Percentiles rank a stretch among this genome's conserved stretches.
Conservation (phyloP, 1,139 yeast species). For the Diutina rugosa region DNA sequence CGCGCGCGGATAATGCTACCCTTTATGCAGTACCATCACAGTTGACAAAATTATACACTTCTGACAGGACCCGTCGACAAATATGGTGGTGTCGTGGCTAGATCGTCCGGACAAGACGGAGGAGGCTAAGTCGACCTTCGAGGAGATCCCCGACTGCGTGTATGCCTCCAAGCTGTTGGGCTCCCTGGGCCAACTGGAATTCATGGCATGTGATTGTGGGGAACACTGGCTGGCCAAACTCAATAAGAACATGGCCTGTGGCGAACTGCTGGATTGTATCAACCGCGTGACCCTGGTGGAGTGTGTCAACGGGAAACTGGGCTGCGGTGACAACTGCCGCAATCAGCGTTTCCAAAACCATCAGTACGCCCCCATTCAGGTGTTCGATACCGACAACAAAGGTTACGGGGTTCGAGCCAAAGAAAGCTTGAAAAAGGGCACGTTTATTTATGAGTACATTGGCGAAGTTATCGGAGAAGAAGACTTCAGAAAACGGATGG, state of each 20-base stretch:
- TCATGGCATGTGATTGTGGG: slow-evolving; percentile 84
- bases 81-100: neutral
- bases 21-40: neutral
- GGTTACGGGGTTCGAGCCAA: slow-evolving; percentile 86
- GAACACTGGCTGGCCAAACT: slow-evolving; percentile 28
- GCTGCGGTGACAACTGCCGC: slow-evolving; percentile 70
- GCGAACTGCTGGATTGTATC: slow-evolving; percentile 78
- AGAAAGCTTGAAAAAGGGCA: slow-evolving; percentile 39
- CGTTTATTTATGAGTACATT: slow-evolving; percentile 79
- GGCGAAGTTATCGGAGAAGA: slow-evolving; percentile 86
- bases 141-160: slow-evolving; percentile 41
- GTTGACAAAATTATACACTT: neutral
- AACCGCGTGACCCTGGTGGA: slow-evolving; percentile 87
- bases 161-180: slow-evolving; percentile 54
- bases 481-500: slow-evolving; percentile 60
- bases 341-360: slow-evolving; percentile 79
- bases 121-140: slow-evolving; percentile 13
- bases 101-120: slow-evolving; percentile 2
- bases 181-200: slow-evolving; percentile 49
- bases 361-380: slow-evolving; percentile 61
- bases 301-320: slow-evolving; percentile 61
- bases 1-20: neutral
- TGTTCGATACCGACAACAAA: slow-evolving; percentile 68
- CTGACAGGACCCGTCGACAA: neutral
- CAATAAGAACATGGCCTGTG: slow-evolving; percentile 58